A percentile compares a stretch with the other conserved stretches of the same genome.
Conservation (phyloP, 805 yeast species). For the Myxozyma vanderwaltii region DNA sequence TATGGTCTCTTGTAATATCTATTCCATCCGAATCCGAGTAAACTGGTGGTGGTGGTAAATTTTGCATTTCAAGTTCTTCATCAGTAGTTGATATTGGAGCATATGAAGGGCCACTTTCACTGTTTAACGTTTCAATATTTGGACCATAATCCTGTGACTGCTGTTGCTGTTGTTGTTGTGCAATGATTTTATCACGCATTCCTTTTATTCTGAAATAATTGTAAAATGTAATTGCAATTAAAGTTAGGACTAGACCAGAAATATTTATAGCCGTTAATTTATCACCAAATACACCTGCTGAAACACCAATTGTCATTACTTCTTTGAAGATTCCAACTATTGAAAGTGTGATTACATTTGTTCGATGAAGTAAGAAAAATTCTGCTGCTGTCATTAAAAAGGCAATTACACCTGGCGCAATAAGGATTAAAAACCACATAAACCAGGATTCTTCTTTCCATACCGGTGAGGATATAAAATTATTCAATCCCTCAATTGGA, state of each 20-base stretch:
- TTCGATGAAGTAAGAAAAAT: constrained; percentile 66
- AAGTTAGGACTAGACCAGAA: constrained; percentile 72
- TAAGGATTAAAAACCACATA: constrained; percentile 58
- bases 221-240: constrained; percentile 80
- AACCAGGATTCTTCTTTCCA: constrained; percentile 66
- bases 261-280: constrained; percentile 64
- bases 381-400: constrained; percentile 76
- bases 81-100: background rate
- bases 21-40: too few species aligned
- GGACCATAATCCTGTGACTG: too few species aligned
- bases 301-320: constrained; percentile 71
- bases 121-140: too few species aligned
- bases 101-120: background rate
- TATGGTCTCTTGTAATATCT: too few species aligned
- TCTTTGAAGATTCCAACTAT: constrained; percentile 95
- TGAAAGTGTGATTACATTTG: constrained; percentile 82
- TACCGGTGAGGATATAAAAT: constrained; percentile 56
- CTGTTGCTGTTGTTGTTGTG: background rate
- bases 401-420: constrained; percentile 84
- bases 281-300: constrained; percentile 77
- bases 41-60: background rate
- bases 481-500: constrained; percentile 65
- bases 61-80: background rate
- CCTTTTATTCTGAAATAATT: constrained; percentile 48
- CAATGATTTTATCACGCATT: constrained; percentile 21